Conservation (phyloP, 176 grass and related monocot species). For the Zoysia japonica region DNA sequence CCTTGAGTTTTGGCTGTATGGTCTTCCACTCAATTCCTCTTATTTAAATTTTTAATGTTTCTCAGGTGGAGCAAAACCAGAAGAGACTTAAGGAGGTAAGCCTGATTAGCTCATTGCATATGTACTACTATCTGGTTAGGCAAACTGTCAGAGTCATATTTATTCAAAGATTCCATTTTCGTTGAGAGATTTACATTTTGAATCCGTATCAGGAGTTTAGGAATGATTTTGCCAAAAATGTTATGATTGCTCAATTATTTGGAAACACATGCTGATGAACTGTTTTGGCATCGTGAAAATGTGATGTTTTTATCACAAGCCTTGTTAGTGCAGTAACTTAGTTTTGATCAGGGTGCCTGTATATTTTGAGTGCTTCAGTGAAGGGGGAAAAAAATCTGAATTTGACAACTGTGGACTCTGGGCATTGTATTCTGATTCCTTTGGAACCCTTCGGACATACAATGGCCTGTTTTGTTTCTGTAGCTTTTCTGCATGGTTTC, state of each 20-base stretch:
- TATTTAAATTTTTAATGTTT: slow-evolving; percentile 16
- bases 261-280: not conserved
- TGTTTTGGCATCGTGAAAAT: not conserved
- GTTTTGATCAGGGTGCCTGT: slow-evolving; percentile 2
- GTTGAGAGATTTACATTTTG: not conserved
- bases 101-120: slow-evolving; percentile 4
- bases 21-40: slow-evolving; percentile 17
- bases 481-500: not conserved
- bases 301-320: not conserved
- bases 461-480: too few species aligned
- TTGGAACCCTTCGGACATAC: not conserved
- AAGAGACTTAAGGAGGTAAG: slow-evolving; percentile 79
- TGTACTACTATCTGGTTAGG: not conserved
- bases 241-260: not conserved
- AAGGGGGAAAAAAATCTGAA: not conserved
- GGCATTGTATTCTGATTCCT: not conserved
- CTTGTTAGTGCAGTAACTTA: not conserved
- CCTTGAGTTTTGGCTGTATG: slow-evolving; percentile 1
- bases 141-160: slow-evolving; percentile 9
- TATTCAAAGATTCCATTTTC: not conserved
- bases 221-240: not conserved
- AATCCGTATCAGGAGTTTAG: not conserved
- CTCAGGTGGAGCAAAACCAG: slow-evolving; percentile 65
- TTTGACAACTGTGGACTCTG: not conserved
- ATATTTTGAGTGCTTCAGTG: not conserved